Percentiles rank a stretch among this genome's conserved stretches.
Conservation (phyloP, 2,329 filamentous ascomycete species). For the Botrytis deweyae region DNA sequence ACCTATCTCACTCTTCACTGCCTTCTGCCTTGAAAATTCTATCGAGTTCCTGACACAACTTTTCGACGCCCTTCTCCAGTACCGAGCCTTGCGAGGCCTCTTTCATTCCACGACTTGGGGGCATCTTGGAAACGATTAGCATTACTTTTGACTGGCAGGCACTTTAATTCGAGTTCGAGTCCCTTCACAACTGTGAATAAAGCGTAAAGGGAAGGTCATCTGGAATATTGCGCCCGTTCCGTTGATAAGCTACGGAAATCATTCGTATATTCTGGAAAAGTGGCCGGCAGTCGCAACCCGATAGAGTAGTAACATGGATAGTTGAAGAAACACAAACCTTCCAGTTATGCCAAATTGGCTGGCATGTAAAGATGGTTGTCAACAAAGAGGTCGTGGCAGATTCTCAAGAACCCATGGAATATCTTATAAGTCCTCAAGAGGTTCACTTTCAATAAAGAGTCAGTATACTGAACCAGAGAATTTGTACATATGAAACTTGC, state of each 20-base stretch:
- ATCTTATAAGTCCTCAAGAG: not conserved
- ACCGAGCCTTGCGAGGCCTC: not conserved
- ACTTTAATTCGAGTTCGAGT: not conserved
- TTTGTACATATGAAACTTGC: not conserved
- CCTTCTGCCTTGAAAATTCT: not conserved
- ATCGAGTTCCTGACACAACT: not conserved
- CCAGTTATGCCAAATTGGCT: not conserved
- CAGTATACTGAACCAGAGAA: not conserved
- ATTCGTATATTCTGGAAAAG: not conserved
- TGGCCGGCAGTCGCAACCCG: not conserved
- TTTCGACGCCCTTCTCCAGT: not conserved
- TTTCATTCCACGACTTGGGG: constrained; percentile 4
- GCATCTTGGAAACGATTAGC: constrained; percentile 9
- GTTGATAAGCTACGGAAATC: not conserved
- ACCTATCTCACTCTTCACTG: not conserved
- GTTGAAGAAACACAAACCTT: not conserved
- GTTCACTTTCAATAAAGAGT: not conserved
- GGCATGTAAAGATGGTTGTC: not conserved
- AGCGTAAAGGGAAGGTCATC: not conserved
- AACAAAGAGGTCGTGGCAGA: not conserved
- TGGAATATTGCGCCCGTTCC: not conserved
- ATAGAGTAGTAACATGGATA: not conserved
- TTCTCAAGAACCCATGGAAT: not conserved
- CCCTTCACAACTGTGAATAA: not conserved
- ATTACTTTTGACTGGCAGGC: not conserved